Evolutionary conservation across 2,329 filamentous ascomycete species (phyloP).

Genomic region (Phialemonium atrogriseum): DNA sequence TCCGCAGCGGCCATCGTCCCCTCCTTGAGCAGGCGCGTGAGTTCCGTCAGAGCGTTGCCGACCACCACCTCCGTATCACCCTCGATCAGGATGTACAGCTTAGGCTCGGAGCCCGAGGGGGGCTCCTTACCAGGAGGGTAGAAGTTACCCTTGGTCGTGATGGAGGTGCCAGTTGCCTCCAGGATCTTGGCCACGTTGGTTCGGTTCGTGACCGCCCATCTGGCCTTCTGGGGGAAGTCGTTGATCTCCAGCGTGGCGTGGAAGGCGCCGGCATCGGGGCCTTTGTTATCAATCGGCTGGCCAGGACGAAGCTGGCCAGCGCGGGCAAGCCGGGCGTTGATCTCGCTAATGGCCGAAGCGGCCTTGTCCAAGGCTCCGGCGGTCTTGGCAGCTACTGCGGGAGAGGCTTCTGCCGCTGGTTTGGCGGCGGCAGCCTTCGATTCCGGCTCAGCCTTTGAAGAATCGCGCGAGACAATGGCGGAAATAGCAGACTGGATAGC

Average conservation of each 20-base stretch:
- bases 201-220: conserved; percentile 97
- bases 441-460: conserved; percentile 34
- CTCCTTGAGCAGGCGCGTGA: conserved; percentile 81
- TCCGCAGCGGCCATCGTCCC: conserved; percentile 85
- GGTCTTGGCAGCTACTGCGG: conserved; percentile 37
- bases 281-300: conserved; percentile 96
- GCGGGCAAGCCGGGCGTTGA: conserved; percentile 83
- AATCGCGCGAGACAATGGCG: conserved; percentile 44
- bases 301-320: conserved; percentile 84
- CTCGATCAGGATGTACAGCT: conserved; percentile 95
- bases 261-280: conserved; percentile 91
- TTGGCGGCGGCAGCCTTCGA: conserved; percentile 17
- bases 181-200: conserved; percentile 98
- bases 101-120: conserved; percentile 67
- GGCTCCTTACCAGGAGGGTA: conserved; percentile 79
- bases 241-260: conserved; percentile 98
- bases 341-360: conserved; percentile 80
- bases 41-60: conserved; percentile 79
- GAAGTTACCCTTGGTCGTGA: conserved; percentile 93
- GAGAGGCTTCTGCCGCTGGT: conserved; percentile 22
- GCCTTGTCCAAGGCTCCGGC: conserved; percentile 69
- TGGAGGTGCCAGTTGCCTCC: conserved; percentile 87
- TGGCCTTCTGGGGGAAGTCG: conserved; percentile 96
- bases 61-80: conserved; percentile 93
- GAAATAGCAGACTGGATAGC: conserved; percentile 56